Conservation (phyloP, 805 yeast genomes). For the Cyberlindnera lachancei region DNA sequence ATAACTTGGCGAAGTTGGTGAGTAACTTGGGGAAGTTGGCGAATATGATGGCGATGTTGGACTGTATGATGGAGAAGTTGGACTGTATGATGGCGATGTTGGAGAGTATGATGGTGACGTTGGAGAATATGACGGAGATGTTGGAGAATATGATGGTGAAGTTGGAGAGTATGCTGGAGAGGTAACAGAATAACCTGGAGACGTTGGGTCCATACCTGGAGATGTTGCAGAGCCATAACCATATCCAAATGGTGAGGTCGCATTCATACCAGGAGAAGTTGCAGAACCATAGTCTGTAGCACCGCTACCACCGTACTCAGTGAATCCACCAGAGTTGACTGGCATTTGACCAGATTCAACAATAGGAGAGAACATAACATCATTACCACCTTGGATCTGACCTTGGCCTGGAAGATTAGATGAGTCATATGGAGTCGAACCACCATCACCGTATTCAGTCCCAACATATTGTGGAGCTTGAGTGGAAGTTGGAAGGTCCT, state of each 20-base stretch:
- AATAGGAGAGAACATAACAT: constrained; percentile 87
- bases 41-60: constrained; percentile 64
- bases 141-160: constrained; percentile 55
- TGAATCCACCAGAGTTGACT: constrained; percentile 73
- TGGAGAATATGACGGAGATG: constrained; percentile 50
- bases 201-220: constrained; percentile 34
- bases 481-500: constrained; percentile 30
- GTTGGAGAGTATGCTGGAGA: constrained; percentile 75
- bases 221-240: constrained; percentile 46
- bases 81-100: constrained; percentile 48
- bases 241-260: constrained; percentile 40
- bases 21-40: constrained; percentile 50
- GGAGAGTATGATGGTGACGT: constrained; percentile 53
- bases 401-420: constrained; percentile 76
- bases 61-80: constrained; percentile 41
- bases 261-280: constrained; percentile 40
- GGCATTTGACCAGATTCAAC: constrained; percentile 69
- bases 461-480: constrained; percentile 30
- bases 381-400: constrained; percentile 55
- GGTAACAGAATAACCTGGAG: constrained; percentile 57
- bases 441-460: constrained; percentile 46
- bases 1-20: constrained; percentile 37
- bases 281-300: constrained; percentile 51
- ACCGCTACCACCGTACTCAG: constrained; percentile 52
- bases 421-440: constrained; percentile 76